Base-by-base conservation (phyloP, 2,329 filamentous ascomycete species). In the Annulohypoxylon truncatum region DNA sequence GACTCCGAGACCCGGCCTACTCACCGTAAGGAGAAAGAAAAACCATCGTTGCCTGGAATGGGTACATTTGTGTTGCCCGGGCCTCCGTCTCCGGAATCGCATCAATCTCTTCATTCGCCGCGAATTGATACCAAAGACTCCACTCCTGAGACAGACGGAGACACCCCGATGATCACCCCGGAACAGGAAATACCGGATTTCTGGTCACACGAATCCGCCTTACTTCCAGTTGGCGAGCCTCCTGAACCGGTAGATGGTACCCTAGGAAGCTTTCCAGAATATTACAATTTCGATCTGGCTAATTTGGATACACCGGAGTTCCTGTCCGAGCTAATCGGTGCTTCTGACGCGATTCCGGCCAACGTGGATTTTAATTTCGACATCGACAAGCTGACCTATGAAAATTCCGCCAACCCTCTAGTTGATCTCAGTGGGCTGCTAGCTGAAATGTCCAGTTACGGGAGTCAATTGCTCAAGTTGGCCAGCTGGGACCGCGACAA, bases 31-130 rank as follows among this genome's bases (percentile, higher is more conserved):
- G 50, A 40, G 10, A 53, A 42, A n/a, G 33, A 38, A 33, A 53
- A 20, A 8, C 6, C 48, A 18, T 53, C 50, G n/a, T 42, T 53
- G 24, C 50, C 50, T 7, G 50, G 50, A 18, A 53, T 53, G 50
- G 22, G 50, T 33, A 53, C 50, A 53, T 53, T 53, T 22, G 50
- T 42, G 22, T 22, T 53, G 6, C 50, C 50, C 31, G 33, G 35
- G 7, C 50, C 50, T 10, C 4, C 50, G 9, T 53, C 50, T 2
- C 50, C 50, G 18, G 50, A 53, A 40, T 22, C 48, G 7, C 48
- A 48, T 4, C 47, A 40, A 53, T 22, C 22, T 29, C 15, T 40
- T 53, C 33, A 33, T 40, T 53, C 50, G 8, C 33, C 50, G 10
- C 20, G 10, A n/a, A 20, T 29, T 7, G 42, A 38, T 7, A 33